Evolutionary conservation across 345 rosid genomes (phyloP).

Genomic region (Gossypium raimondii): DNA sequence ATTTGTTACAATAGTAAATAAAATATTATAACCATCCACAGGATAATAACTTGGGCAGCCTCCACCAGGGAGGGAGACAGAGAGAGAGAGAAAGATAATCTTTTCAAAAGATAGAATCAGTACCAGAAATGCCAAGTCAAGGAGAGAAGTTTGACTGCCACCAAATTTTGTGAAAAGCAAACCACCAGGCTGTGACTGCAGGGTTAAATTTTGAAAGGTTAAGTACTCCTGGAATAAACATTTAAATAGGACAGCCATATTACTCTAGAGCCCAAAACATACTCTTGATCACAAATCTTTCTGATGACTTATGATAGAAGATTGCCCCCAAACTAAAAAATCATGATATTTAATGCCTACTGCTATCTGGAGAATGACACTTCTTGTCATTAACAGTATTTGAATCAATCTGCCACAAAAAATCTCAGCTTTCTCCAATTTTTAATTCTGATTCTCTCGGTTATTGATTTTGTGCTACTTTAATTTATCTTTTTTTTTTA

Average conservation of each 20-base stretch:
- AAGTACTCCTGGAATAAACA: neutral
- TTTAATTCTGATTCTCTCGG: neutral
- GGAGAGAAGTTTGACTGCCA: slow-evolving; percentile 77
- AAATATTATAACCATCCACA: neutral
- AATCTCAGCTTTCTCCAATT: neutral
- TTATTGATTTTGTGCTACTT: neutral
- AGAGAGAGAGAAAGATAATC: neutral
- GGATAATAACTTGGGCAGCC: neutral
- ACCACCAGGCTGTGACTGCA: slow-evolving; percentile 90
- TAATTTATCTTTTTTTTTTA: neutral
- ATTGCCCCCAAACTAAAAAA: neutral
- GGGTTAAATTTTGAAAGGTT: slow-evolving; percentile 20
- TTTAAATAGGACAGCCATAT: neutral
- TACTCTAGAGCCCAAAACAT: neutral
- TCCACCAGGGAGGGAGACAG: neutral
- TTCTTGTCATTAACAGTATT: neutral
- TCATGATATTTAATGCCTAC: neutral
- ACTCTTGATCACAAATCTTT: neutral
- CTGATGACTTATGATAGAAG: neutral
- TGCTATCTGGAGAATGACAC: neutral
- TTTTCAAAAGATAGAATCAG: slow-evolving; percentile 2
- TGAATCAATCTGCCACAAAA: neutral
- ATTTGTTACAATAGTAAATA: neutral
- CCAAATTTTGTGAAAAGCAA: slow-evolving; percentile 80
- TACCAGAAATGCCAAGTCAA: slow-evolving; percentile 89